Base-by-base conservation (phyloP, 345 rosid species). In the Garcia nutans region DNA sequence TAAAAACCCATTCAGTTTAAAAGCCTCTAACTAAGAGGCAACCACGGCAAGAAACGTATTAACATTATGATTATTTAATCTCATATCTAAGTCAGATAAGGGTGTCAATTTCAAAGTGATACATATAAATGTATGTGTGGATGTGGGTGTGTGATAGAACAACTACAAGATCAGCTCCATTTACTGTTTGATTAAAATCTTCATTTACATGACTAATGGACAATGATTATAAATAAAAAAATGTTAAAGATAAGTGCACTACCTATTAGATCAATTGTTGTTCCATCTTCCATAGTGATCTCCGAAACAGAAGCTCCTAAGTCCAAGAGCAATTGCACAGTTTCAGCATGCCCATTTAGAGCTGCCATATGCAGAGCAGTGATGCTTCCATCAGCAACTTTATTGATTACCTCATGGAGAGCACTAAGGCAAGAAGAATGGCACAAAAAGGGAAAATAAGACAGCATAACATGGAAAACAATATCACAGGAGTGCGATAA, bases 281-380 rank as follows among this genome's bases (percentile, higher is more conserved):
- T 89, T 78, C 97, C 98, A 82, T 96, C 99, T 83, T 96, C 97
- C 67, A 88, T 79, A 24, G 97, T 93, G 81, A 93, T 90, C 80
- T 86, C 88, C 65, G 85, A 74, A 74, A 88, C 89, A 7, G 95
- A 88, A 77, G 97, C 98, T 82, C 99, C 98, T 74, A 96, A 83
- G 78, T 96, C 96, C 84, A 93, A 67, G 37, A 96, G 97, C 76
- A 96, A 85, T 74, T 85, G 96, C 71, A 96, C 84, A 59, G 89
- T 89, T 82, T 93, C 95, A 37, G 88, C 80, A 79, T 96, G 97
- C 13, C 98, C 98, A 57, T 96, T 96, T 71, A 96, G 83, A 66
- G 97, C 90, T 28, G 98, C 98, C 90, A 96, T 92, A 80, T 96
- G 97, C 75, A 96, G 88, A 76, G 98, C 93, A 45, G 98, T 91